A percentile compares a stretch with the other conserved stretches of the same genome.
Evolutionary conservation across 2,329 filamentous ascomycete species (phyloP).

Genomic region (Saccharata proteae): DNA sequence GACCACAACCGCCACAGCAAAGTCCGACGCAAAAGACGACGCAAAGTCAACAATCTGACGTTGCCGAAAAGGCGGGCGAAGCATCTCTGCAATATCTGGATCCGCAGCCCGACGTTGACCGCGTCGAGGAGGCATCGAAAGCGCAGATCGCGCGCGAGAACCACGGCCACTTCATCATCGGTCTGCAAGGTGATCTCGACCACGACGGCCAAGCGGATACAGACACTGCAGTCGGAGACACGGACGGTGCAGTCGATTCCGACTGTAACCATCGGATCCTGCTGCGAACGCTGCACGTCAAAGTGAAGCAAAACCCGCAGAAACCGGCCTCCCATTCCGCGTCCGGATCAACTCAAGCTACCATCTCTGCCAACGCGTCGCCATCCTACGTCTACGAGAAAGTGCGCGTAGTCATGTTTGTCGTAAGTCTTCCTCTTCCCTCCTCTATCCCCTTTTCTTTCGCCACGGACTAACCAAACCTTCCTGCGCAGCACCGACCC

Average conservation of each 20-base stretch:
- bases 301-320: conserved; percentile 30
- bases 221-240: conserved; percentile 31
- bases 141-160: conserved; percentile 31
- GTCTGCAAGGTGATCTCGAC: conserved; percentile 53
- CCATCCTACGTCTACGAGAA: neutral
- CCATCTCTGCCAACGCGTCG: conserved; percentile 12
- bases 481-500: conserved; percentile 46
- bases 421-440: conserved; percentile 26
- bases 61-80: conserved; percentile 12
- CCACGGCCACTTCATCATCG: conserved; percentile 52
- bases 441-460: neutral
- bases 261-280: conserved; percentile 37
- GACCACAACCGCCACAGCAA: conserved; percentile 5
- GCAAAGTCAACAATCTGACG: conserved; percentile 2
- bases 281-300: conserved; percentile 55
- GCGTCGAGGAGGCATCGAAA: conserved; percentile 52
- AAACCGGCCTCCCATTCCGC: too few species aligned
- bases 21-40: conserved; percentile 1
- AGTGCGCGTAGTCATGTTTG: conserved; percentile 60
- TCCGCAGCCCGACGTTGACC: conserved; percentile 28
- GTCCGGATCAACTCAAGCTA: too few species aligned
- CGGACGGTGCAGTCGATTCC: conserved; percentile 13
- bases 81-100: conserved; percentile 22
- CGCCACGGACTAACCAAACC: neutral
- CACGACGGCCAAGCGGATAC: conserved; percentile 17